These are phyloP conservation scores for Lactarius quietus DNA, from an alignment of 768 basidiomycete species.

Conservation along the genomic window DNA sequence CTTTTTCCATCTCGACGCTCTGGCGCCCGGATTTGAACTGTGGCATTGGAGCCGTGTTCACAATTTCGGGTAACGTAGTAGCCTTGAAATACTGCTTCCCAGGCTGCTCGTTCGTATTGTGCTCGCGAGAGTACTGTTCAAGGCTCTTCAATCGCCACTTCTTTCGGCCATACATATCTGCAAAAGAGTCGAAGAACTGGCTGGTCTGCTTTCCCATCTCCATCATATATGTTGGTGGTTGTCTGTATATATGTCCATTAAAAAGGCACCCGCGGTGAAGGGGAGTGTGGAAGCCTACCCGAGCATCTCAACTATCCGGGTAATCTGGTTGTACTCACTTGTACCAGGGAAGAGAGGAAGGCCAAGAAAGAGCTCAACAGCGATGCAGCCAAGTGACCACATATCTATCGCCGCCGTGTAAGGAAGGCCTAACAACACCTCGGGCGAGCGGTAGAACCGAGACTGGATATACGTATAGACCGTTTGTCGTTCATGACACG, in stretches of 20 bases:
- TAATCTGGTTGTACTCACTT: slow-evolving; percentile 98
- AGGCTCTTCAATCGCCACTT: slow-evolving; percentile 85
- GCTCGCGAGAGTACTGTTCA: slow-evolving; percentile 94
- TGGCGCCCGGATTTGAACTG: slow-evolving; percentile 68
- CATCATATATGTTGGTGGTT: slow-evolving; percentile 89
- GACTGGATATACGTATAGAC: slow-evolving; percentile 99
- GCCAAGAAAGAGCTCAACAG: slow-evolving; percentile 95
- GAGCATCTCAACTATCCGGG: slow-evolving; percentile 96
- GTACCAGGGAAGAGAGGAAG: slow-evolving; percentile 97
- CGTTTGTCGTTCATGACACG: slow-evolving; percentile 98
- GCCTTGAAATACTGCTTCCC: slow-evolving; percentile 99
- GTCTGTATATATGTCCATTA: slow-evolving; percentile 41
- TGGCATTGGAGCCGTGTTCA: slow-evolving; percentile 93
- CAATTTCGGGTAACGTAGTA: slow-evolving; percentile 88
- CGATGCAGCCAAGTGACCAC: slow-evolving; percentile 99
- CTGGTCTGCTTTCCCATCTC: slow-evolving; percentile 93
- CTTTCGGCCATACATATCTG: slow-evolving; percentile 74
- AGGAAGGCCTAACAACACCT: slow-evolving; percentile 91
- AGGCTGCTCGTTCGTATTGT: slow-evolving; percentile 93
- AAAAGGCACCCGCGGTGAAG: slow-evolving; percentile 11
- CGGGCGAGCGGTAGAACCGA: slow-evolving; percentile 96
- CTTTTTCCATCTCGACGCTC: slow-evolving; percentile 85
- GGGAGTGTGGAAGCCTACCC: slow-evolving; percentile 56
- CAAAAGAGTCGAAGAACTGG: slow-evolving; percentile 86
- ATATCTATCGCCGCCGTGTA: slow-evolving; percentile 97